A percentile compares a stretch with the other conserved stretches of the same genome.
Evolutionary conservation across 352 stramenopile genomes (phyloP).

Genomic region (Aphanomyces stellatus): DNA sequence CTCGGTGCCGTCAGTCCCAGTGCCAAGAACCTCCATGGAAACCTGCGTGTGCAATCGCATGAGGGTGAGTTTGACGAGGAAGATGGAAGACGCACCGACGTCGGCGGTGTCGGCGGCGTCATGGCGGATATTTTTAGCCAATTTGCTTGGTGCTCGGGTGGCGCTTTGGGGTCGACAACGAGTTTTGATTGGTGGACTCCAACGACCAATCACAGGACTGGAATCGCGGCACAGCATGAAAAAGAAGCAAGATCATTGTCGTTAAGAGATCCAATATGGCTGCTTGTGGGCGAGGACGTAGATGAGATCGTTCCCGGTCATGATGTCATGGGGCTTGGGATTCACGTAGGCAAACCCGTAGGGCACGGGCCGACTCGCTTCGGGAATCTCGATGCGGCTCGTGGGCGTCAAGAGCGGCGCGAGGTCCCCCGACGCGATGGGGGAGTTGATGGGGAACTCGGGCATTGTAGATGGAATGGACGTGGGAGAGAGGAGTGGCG

Average conservation of each 20-base stretch:
- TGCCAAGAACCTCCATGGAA: constrained; percentile 39
- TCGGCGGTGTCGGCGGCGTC: neutral
- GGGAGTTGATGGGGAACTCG: neutral
- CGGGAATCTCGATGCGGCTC: constrained; percentile 41
- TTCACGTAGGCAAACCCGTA: constrained; percentile 84
- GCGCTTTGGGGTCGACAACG: too few relatives aligned
- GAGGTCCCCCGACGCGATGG: constrained; percentile 20
- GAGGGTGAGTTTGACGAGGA: too few relatives aligned
- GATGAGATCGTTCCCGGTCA: constrained; percentile 73
- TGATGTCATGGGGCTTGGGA: constrained; percentile 56
- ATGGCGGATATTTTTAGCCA: neutral
- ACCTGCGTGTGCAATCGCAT: neutral
- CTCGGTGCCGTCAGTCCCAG: constrained; percentile 53
- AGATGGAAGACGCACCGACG: neutral
- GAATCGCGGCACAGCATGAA: too few relatives aligned
- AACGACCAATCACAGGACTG: too few relatives aligned
- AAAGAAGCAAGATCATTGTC: too few relatives aligned
- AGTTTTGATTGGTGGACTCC: too few relatives aligned
- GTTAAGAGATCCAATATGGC: constrained; percentile 43
- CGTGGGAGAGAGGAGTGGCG: neutral
- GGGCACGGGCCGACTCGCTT: constrained; percentile 55
- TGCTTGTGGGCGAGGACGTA: constrained; percentile 80
- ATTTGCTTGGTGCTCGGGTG: neutral
- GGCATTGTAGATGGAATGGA: neutral
- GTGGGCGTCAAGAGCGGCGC: neutral